Evolutionary conservation across 208 protist genomes (phyloP).

Genomic region (Leishmania mexicana): DNA sequence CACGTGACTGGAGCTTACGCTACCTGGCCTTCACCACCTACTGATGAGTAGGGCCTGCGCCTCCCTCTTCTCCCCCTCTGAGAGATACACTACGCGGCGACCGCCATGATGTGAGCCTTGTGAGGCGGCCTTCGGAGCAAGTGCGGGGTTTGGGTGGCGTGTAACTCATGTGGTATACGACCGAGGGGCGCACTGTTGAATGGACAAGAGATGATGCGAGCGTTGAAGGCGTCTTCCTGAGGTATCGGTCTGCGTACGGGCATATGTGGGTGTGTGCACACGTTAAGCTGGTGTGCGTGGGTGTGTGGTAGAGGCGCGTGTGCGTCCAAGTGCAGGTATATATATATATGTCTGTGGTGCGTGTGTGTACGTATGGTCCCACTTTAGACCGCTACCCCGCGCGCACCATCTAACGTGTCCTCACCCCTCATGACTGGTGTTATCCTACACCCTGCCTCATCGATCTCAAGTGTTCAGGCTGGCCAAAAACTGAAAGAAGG

Average conservation of each 20-base stretch:
- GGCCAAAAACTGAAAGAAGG: not conserved
- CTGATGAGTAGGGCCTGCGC: not conserved
- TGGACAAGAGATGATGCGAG: no score
- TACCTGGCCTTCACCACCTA: not conserved
- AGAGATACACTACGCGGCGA: not conserved
- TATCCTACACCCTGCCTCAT: not conserved
- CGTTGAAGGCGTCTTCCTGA: no score
- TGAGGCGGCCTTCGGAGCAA: not conserved
- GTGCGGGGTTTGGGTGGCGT: not conserved
- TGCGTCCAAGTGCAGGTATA: constrained; percentile 1
- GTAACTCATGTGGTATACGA: not conserved
- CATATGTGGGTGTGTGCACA: no score
- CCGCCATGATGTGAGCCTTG: not conserved
- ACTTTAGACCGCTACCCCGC: not conserved
- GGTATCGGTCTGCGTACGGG: no score
- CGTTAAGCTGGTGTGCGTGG: not conserved
- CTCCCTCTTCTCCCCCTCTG: no score
- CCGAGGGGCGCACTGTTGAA: not conserved
- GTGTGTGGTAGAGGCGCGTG: not conserved
- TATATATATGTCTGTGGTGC: not conserved
- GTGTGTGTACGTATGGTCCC: not conserved
- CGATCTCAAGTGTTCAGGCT: not conserved
- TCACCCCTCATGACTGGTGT: not conserved
- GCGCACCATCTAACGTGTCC: not conserved
- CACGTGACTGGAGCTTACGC: not conserved